Conservation (phyloP, 1,139 yeast genomes). For the Yamadazyma kanchanaburiensis region DNA sequence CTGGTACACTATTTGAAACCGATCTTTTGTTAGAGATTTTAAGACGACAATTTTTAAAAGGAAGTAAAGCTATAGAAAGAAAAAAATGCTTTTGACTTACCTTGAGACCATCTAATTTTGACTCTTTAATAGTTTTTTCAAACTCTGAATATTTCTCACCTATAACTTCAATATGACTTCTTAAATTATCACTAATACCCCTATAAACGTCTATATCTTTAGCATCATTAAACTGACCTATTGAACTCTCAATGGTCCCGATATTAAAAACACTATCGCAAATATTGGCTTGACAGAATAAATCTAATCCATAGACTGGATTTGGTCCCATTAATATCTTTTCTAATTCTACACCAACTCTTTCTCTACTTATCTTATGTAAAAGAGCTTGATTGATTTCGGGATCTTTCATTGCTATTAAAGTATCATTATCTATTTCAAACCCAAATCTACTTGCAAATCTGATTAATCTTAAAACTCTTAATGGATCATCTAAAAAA, state of each 20-base stretch:
- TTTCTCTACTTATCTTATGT: slow-evolving; percentile 80
- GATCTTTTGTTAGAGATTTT: slow-evolving; percentile 42
- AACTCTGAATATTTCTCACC: slow-evolving; percentile 21
- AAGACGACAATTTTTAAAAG: slow-evolving; percentile 42
- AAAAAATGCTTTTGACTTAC: slow-evolving; percentile 36
- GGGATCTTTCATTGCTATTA: slow-evolving; percentile 61
- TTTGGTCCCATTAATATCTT: slow-evolving; percentile 66
- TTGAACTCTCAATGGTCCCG: slow-evolving; percentile 18
- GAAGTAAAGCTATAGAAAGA: slow-evolving; percentile 45
- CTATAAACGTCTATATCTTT: slow-evolving; percentile 3
- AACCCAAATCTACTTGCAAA: slow-evolving; percentile 83
- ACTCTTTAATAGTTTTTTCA: slow-evolving; percentile 7
- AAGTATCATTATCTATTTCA: slow-evolving; percentile 54
- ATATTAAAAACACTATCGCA: slow-evolving; percentile 57
- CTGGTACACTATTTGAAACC: slow-evolving; percentile 22
- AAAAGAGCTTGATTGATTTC: slow-evolving; percentile 58
- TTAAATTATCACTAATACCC: slow-evolving; percentile 3
- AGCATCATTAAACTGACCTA: slow-evolving; percentile 4
- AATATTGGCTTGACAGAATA: slow-evolving; percentile 55
- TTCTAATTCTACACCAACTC: slow-evolving; percentile 82
- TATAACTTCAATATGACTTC: slow-evolving; percentile 16
- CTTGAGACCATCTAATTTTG: slow-evolving; percentile 3
- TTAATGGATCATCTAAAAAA: slow-evolving; percentile 87
- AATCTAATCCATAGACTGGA: slow-evolving; percentile 61
- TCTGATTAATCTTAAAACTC: slow-evolving; percentile 79